Base-by-base conservation (phyloP, 345 rosid genomes). In the Durio zibethinus region DNA sequence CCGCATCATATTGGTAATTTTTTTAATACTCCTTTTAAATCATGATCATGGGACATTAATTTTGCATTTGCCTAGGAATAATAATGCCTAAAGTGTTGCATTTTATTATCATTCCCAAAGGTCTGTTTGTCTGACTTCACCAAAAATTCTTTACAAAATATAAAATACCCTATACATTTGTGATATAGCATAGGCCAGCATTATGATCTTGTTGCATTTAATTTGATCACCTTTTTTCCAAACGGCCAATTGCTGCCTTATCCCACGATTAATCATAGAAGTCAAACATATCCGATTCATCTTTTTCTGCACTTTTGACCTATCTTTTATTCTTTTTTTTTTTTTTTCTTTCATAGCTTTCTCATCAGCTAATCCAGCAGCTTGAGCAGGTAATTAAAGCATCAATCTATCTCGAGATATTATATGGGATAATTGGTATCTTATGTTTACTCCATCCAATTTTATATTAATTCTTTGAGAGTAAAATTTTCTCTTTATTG, bases 61-160 rank as follows among this genome's bases (percentile, higher is more conserved):
- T 52, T 53, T 77, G 50, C 38, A 42, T 64, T 54, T 62, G 74
- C 72, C 77, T 54, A 64, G 52, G 42, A 43, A 63, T 33, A 6
- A 11, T 56, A 48, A 54, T 16, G 63, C 33, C 29, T 57, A 23
- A 57, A 59, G 18, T 67, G 20, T 2, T 31, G 40, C 40, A 61
- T 29, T 61, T 61, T 60, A 12, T 4, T 12, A 59, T 60, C 20
- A 60, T 62, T 47, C 5, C 15, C 54, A 16, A 16, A 50, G 56
- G 2, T 18, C 9, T 18, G 1, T 50, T 50, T 50, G 56, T 50
- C 15, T 50, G n/a, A 50, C 21, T 1, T 16, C 8, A 18, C 2
- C 56, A 50, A 50, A 50, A 47, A 33, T 33, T 40, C 8, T 40
- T 3, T 15, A 15, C 0, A 14, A 15, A 15, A 48, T 0, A 42